Base-by-base conservation (phyloP, 495 filamentous ascomycete species). In the Tetracladium setigerum region DNA sequence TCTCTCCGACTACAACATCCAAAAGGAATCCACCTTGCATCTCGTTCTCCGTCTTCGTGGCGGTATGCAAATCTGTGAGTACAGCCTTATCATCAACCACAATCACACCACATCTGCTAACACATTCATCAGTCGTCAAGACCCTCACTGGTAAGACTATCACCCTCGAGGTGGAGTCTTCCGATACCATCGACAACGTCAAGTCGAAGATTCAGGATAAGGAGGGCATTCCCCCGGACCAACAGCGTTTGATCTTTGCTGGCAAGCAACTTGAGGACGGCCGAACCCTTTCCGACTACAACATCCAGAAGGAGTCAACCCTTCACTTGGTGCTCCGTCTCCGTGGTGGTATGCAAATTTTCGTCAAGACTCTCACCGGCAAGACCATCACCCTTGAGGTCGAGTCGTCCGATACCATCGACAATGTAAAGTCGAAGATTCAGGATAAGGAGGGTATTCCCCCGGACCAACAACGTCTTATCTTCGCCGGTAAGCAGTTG, bases 391-490 rank as follows among this genome's bases (percentile, higher is more conserved):
- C n/a, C n/a, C n/a, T n/a, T n/a, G n/a, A n/a, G n/a, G n/a, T n/a
- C n/a, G n/a, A n/a, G n/a, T n/a, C n/a, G n/a, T n/a, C n/a, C n/a
- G n/a, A n/a, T n/a, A n/a, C n/a, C n/a, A n/a, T n/a, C n/a, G n/a
- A n/a, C 64, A 95, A 95, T 52, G 89, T 95, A 5, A 95, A 95
- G 74, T 74, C 71, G 2, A 95, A 95, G 76, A 95, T 95, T 47
- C 89, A 95, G 64, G 89, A 97, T 71, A 98, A 98, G 84, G 92
- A 97, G 74, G 94, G 92, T 56, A 98, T 98, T 54, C 94, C 94
- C 45, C 92, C 92, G 15, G 92, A 98, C 70, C 92, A 98, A 68
- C 94, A 98, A 73, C 94, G 92, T 58, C 77, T 98, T 56, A 98
- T 98, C 76, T 98, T 97, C 67, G 92, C 92, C 57, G 92, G 92